Conservation (phyloP, 176 grass and related monocot genomes). For the Elaeis guineensis region DNA sequence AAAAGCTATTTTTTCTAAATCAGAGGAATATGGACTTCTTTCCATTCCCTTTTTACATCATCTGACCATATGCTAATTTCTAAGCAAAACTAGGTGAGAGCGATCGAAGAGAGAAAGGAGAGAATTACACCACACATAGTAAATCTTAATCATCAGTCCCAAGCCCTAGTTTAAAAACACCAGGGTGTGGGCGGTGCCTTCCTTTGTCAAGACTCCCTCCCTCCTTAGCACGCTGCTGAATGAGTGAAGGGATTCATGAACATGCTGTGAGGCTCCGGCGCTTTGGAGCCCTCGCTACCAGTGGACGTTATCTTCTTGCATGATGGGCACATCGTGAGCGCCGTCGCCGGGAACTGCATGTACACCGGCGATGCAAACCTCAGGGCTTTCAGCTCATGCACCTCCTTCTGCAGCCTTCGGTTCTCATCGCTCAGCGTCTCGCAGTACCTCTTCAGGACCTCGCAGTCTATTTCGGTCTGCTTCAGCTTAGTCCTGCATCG, state of each 20-base stretch:
- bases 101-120: too few relatives aligned
- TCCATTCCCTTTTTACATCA: too few relatives aligned
- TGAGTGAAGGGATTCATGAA: conserved; percentile 2
- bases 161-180: too few relatives aligned
- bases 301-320: conserved; percentile 14
- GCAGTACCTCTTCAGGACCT: conserved; percentile 11
- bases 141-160: too few relatives aligned
- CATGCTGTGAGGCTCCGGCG: conserved; percentile 4
- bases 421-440: conserved; percentile 20
- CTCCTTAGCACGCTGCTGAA: conserved; percentile 4
- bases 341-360: conserved; percentile 7
- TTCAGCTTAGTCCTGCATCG: conserved; percentile 13
- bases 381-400: conserved; percentile 15
- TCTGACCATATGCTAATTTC: too few relatives aligned
- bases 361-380: conserved; percentile 5
- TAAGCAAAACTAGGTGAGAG: too few relatives aligned
- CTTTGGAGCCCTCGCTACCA: not conserved
- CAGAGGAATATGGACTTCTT: too few relatives aligned
- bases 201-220: too few relatives aligned
- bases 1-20: too few relatives aligned
- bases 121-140: too few relatives aligned
- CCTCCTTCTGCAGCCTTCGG: conserved; percentile 16
- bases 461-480: conserved; percentile 17
- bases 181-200: too few relatives aligned
- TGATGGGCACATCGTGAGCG: conserved; percentile 18